phyloP scores from a whole-genome alignment of 257 asterid species.

The Solanum infundibuliforme region DNA sequence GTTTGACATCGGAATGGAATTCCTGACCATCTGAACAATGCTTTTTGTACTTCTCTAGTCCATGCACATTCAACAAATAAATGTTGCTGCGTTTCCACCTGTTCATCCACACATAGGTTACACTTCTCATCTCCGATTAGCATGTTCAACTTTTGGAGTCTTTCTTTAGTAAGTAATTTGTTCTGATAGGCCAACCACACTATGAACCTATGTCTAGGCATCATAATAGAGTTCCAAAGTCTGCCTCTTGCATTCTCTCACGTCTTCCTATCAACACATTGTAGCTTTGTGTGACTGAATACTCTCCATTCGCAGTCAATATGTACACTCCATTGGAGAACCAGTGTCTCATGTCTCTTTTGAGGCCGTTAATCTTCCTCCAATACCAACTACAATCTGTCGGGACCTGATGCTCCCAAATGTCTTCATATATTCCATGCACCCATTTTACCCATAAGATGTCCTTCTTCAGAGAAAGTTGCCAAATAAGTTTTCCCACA shows the following conservation, averaged over 20 bases:
- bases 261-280: not conserved
- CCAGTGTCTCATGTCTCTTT: not conserved
- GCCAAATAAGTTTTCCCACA: not conserved
- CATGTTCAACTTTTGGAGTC: too few relatives aligned
- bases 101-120: not conserved
- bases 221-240: not conserved
- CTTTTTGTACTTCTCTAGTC: not conserved
- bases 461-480: not conserved
- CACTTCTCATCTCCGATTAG: not conserved
- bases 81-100: not conserved
- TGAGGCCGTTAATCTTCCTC: not conserved
- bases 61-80: not conserved
- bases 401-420: not conserved
- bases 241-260: not conserved
- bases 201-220: not conserved
- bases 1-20: not conserved
- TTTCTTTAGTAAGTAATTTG: not conserved
- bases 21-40: not conserved
- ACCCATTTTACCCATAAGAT: not conserved
- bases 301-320: too few relatives aligned
- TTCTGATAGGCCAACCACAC: not conserved
- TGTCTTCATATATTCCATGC: too few relatives aligned
- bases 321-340: not conserved
- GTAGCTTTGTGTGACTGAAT: not conserved
- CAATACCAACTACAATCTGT: not conserved